Evolutionary conservation across 228 moss, liverwort and hornwort genomes (phyloP), one percentile per base, ranked within the genome.

Genomic region (Sphagnum magellanicum): DNA sequence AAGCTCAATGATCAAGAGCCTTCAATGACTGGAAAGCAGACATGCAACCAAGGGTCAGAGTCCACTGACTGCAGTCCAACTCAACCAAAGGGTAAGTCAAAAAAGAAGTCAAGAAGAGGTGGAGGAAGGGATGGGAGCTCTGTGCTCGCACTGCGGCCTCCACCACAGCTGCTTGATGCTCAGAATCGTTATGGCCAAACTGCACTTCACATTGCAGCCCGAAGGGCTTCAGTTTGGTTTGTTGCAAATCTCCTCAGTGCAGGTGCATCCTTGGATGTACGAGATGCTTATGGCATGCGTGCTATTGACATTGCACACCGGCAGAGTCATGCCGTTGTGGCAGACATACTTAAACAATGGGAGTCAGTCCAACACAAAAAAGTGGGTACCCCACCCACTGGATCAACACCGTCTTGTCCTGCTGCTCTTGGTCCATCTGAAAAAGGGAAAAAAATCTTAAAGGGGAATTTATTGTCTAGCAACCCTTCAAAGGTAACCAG

Each of bases 121-220:
- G 64, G 10, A 17, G 14, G 16, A 1, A 65, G 52, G 72, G 70
- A 63, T 58, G 47, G 49, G n/a, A 70, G 71, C 6, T 60, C 74
- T 51, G 72, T 63, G 60, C 65, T 61, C 8, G 51, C 60, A 61
- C 73, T 69, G 68, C 57, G 72, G 72, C 62, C 71, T 58, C 74
- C 84, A 60, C 71, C 72, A 50, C 83, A 78, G 60, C 75, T 97
- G 53, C 74, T 93, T 59, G 81, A 97, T 68, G 85, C 87, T 64
- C 91, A 83, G 76, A 93, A 97, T 72, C 85, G 91, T 16, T 91
- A 89, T 73, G 88, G 91, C 63, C 93, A 90, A 72, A 91, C 93
- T 16, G 93, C 97, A 7, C 88, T 97, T 11, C 93, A 93, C 52
- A 93, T 97, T 67, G 90, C 93, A 59, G 91, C 90, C 53, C 80